These are phyloP conservation scores for Ophiostoma tasmaniense DNA, from an alignment of 2,329 filamentous ascomycete species.

Conservation along the genomic window DNA sequence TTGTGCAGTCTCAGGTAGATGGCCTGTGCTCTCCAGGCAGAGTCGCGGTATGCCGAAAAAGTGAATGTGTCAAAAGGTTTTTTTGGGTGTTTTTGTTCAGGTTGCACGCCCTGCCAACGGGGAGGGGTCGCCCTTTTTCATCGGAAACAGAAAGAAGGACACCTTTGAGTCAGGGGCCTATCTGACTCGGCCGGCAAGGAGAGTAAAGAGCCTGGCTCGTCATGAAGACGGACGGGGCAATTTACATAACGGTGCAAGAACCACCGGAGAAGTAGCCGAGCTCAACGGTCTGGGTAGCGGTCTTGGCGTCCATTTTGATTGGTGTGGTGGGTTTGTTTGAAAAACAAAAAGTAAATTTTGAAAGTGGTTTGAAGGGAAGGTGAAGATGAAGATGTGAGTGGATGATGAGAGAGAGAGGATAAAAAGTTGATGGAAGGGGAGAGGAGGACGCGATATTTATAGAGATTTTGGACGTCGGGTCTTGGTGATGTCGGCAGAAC, in stretches of 20 bases:
- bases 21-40: neutral
- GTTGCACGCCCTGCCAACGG: neutral
- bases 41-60: neutral
- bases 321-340: constrained; percentile 8
- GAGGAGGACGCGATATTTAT: constrained; percentile 20
- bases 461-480: constrained; percentile 3
- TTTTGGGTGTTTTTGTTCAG: neutral
- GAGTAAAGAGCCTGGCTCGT: neutral
- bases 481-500: neutral
- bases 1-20: neutral
- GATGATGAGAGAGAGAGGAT: constrained; percentile 17
- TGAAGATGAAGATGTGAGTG: constrained; percentile 16
- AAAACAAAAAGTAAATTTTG: constrained; percentile 8
- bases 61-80: neutral
- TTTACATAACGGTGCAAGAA: constrained; percentile 31
- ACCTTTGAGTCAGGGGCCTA: no score
- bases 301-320: constrained; percentile 20
- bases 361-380: neutral
- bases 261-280: constrained; percentile 23
- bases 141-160: neutral
- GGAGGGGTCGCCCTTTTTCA: neutral
- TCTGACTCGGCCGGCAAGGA: neutral
- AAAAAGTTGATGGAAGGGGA: constrained; percentile 8
- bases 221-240: constrained; percentile 10
- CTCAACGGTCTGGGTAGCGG: constrained; percentile 20